Evolutionary conservation across 192 early-diverging fungal species (phyloP), one percentile per base, ranked within the genome.

Genomic region (Dimargaris xerosporica): DNA sequence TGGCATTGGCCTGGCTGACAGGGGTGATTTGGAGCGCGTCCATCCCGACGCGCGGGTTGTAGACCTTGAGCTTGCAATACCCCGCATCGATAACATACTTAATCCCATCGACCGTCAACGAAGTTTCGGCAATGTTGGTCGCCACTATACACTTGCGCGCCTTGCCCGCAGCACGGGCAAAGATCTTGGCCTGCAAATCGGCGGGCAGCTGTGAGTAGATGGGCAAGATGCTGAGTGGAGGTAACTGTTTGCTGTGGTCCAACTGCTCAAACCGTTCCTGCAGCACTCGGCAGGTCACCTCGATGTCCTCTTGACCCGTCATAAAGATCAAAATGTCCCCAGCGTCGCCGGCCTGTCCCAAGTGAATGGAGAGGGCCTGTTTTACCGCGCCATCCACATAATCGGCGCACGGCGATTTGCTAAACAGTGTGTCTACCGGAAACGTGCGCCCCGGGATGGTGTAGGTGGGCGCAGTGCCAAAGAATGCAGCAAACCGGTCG

Each of bases 51-150:
- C 90, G 86, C 54, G 95, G 88, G 63, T 96, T 93, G 71, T 95
- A 99, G 23, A 84, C 82, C 67, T 91, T 90, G 71, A 96, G 89
- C 80, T 99, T 99, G 55, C 85, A 87, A 74, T 96, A 96, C 0
- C 96, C 96, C 11, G 96, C 91, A 67, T 99, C 96, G 55, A 99
- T 93, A n/a, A 99, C 96, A 76, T 86, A 99, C 17, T 88, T 79
- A 39, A 99, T 86, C 44, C 96, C 94, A 66, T 99, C 92, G 44
- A 95, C 90, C 0, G 96, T 99, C 64, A 99, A 94, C 1, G 88
- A 91, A 0, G 96, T 99, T 69, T 99, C 96, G 9, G 96, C 96
- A 80, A 99, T 96, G 72, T 99, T 99, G 54, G 96, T 99, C 0
- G 96, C 94, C 47, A 99, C 67, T 23, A 99, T 91, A 93, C 26